These are phyloP conservation scores for Crucibulum parvulum DNA, from an alignment of 1,284 basidiomycete species.

Conservation along the genomic window DNA sequence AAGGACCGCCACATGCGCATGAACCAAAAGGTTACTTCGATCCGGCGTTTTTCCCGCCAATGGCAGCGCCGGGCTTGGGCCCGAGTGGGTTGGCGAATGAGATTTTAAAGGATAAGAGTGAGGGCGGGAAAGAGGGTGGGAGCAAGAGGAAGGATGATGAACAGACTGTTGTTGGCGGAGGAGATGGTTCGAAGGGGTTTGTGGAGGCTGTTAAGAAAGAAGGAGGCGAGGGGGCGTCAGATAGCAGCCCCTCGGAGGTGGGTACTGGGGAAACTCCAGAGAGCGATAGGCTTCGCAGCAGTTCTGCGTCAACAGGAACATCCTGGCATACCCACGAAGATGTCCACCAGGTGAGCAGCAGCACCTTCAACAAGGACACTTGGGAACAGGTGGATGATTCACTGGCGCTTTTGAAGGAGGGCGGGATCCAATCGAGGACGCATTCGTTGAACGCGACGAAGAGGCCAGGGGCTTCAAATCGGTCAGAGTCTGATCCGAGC, in stretches of 20 bases:
- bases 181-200: not conserved
- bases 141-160: slow-evolving; percentile 1
- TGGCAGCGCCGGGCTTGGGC: slow-evolving; percentile 8
- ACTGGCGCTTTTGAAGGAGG: not conserved
- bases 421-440: not conserved
- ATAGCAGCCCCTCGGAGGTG: not conserved
- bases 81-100: slow-evolving; percentile 43
- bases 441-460: not conserved
- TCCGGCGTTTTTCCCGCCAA: slow-evolving; percentile 37
- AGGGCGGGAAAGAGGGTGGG: slow-evolving; percentile 11
- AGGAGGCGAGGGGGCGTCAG: not conserved
- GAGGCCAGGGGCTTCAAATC: not conserved
- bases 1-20: slow-evolving; percentile 7
- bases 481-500: not conserved
- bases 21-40: slow-evolving; percentile 50
- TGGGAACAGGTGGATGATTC: not conserved
- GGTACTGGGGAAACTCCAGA: not conserved
- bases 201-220: not conserved
- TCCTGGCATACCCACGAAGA: not conserved
- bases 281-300: not conserved
- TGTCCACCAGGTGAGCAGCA: not conserved
- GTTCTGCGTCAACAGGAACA: not conserved
- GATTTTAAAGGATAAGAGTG: slow-evolving; percentile 39
- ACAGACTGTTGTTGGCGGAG: not conserved
- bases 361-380: not conserved